A percentile compares a stretch with the other conserved stretches of the same genome.
phyloP scores from a whole-genome alignment of 768 basidiomycete species.

The Pleurotus ostreatus region DNA sequence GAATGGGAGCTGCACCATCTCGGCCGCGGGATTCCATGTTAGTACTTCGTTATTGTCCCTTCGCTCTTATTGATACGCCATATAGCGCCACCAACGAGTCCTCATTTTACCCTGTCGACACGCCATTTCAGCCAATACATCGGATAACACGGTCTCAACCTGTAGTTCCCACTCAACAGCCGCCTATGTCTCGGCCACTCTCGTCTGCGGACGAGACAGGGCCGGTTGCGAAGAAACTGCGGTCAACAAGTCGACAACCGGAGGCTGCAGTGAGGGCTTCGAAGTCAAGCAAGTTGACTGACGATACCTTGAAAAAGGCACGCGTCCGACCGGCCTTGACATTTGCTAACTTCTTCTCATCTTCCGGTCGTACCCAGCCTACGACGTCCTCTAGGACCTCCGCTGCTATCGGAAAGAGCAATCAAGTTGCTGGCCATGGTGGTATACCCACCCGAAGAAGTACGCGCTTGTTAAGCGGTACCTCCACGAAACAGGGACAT shows the following conservation, averaged over 20 bases:
- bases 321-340: slow-evolving; percentile 85
- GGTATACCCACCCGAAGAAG: slow-evolving; percentile 63
- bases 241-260: slow-evolving; percentile 56
- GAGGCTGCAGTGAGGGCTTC: slow-evolving; percentile 48
- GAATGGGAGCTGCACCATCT: slow-evolving; percentile 42
- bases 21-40: slow-evolving; percentile 65
- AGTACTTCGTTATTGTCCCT: slow-evolving; percentile 18
- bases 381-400: slow-evolving; percentile 60
- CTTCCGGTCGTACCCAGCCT: slow-evolving; percentile 74
- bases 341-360: slow-evolving; percentile 87
- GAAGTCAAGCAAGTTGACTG: slow-evolving; percentile 59
- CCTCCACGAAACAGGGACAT: slow-evolving; percentile 43
- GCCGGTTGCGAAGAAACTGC: slow-evolving; percentile 71
- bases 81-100: slow-evolving; percentile 55
- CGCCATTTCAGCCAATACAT: slow-evolving; percentile 48
- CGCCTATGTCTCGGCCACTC: slow-evolving; percentile 59
- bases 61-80: slow-evolving; percentile 11
- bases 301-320: slow-evolving; percentile 86
- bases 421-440: slow-evolving; percentile 36
- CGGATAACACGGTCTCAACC: slow-evolving; percentile 43
- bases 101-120: slow-evolving; percentile 49
- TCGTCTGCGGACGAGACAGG: slow-evolving; percentile 83
- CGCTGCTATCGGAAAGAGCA: slow-evolving; percentile 47
- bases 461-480: slow-evolving; percentile 62
- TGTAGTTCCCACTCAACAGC: slow-evolving; percentile 36